Evolutionary conservation across 371 early-diverging fungal species (phyloP), one percentile per base, ranked within the genome.

Genomic region (Chytridium lagenaria): DNA sequence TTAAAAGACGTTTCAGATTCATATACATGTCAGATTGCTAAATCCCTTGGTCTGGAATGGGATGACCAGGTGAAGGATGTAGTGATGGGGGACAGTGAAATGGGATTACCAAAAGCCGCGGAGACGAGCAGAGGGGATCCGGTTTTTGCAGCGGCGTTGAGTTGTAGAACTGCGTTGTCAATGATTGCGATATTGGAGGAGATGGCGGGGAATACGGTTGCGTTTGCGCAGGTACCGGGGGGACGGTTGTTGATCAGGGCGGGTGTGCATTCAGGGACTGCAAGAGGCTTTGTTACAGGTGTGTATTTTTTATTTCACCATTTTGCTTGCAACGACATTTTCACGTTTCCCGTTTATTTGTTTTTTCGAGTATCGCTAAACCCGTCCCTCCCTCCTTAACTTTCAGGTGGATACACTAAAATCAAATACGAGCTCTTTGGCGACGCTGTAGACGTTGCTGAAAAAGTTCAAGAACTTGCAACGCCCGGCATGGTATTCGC

Each of bases 351-450:
- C n/a, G n/a, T n/a, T n/a, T n/a, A n/a, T n/a, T n/a, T n/a, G 30
- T 67, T 23, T 39, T n/a, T 63, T 30, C 7, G 36, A 10, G 31
- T 5, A 37, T 31, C 57, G 33, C 63, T 34, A 63, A n/a, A n/a
- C n/a, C n/a, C n/a, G 31, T 7, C 55, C 37, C 36, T 63, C 19
- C 3, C 36, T 23, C 37, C 30, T 15, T 15, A 57, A 26, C 22
- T 16, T 15, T 15, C 37, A 68, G 70, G 70, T 2, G 70, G 70
- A 5, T 50, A 26, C 28, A 59, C 70, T 2, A 69, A 69, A 31
- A 40, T 69, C 40, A 69, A 69, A 52, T 69, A 69, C 61, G 70
- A 69, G 44, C 59, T 69, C 59, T 44, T 69, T 36, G 70, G 70
- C 23, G 55, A 55, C 2, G 61, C 70, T 22, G 70, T 59, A 22